Evolutionary conservation across 495 filamentous ascomycete species (phyloP).

Genomic region (Aspergillus homomorphus): DNA sequence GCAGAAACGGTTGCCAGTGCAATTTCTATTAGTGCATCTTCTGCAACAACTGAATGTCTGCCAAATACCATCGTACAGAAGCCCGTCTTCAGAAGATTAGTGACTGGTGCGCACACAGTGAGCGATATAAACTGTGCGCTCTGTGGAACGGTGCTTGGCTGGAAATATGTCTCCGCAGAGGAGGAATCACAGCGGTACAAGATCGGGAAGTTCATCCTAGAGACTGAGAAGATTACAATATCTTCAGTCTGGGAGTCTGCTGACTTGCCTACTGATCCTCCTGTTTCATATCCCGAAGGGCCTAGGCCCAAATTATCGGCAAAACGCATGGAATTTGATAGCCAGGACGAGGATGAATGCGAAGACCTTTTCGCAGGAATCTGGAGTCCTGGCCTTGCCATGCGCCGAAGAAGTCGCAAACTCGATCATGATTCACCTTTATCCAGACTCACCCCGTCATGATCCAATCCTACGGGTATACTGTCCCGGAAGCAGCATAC

Average conservation of each 20-base stretch:
- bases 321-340: conserved; percentile 70
- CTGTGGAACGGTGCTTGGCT: conserved; percentile 72
- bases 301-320: conserved; percentile 12
- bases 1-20: conserved; percentile 26
- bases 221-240: conserved; percentile 69
- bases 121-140: conserved; percentile 55
- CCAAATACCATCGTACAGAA: conserved; percentile 59
- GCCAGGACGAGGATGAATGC: conserved; percentile 90
- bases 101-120: conserved; percentile 71
- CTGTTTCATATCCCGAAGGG: not conserved
- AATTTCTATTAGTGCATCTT: conserved; percentile 31
- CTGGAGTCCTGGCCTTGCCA: conserved; percentile 72
- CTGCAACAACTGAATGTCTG: conserved; percentile 32
- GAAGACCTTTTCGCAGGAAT: conserved; percentile 88
- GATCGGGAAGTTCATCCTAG: conserved; percentile 93
- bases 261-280: not conserved
- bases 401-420: conserved; percentile 58
- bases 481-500: not conserved
- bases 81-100: conserved; percentile 67
- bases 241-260: conserved; percentile 67
- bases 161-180: conserved; percentile 89
- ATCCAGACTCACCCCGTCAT: conserved; percentile 23
- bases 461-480: not conserved
- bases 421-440: conserved; percentile 30
- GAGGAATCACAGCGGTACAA: conserved; percentile 85